Conservation (phyloP, 345 rosid species). For the Schrenkiella parvula region DNA sequence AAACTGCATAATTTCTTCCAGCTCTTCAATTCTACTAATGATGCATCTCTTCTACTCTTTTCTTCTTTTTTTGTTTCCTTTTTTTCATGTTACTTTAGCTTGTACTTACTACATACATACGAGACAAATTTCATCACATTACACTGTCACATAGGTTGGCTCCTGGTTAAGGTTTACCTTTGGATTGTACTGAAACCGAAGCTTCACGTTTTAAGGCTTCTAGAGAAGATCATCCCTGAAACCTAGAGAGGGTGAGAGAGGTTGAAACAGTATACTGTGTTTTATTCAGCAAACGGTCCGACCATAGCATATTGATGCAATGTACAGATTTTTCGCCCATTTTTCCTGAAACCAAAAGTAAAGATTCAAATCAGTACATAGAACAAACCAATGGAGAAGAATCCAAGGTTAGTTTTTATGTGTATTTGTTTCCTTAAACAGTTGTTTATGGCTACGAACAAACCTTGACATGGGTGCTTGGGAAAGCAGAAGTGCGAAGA, state of each 20-base stretch:
- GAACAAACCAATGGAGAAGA: not conserved
- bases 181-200: slow-evolving; percentile 17
- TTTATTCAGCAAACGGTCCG: slow-evolving; percentile 69
- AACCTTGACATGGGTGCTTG: slow-evolving; percentile 96
- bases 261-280: slow-evolving; percentile 9
- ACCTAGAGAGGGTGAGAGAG: not conserved
- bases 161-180: slow-evolving; percentile 31
- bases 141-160: slow-evolving; percentile 29
- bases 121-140: slow-evolving; percentile 9
- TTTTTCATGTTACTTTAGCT: not conserved
- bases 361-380: slow-evolving; percentile 5
- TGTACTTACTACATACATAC: slow-evolving; percentile 33
- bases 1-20: slow-evolving; percentile 4
- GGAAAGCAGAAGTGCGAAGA: slow-evolving; percentile 91
- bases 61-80: not conserved
- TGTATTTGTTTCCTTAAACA: not conserved
- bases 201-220: slow-evolving; percentile 12
- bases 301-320: slow-evolving; percentile 83
- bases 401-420: not conserved
- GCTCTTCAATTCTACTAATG: slow-evolving; percentile 13
- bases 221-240: slow-evolving; percentile 11
- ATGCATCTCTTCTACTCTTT: slow-evolving; percentile 19
- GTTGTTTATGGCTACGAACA: not conserved
- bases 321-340: slow-evolving; percentile 85
- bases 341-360: slow-evolving; percentile 55